Base-by-base conservation (phyloP, 2,329 filamentous ascomycete species). In the Epichloe scottii region DNA sequence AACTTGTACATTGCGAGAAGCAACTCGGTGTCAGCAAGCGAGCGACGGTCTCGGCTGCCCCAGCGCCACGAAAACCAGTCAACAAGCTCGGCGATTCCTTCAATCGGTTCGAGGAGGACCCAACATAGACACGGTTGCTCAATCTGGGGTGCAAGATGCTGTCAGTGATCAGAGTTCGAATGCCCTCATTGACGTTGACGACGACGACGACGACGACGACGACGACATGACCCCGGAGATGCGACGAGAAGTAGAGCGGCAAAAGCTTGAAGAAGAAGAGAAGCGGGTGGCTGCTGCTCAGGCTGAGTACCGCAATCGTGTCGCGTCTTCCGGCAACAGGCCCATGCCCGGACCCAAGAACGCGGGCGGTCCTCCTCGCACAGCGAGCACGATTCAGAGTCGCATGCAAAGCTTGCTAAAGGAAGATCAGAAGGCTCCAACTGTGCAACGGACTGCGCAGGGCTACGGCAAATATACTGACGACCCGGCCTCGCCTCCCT, bases 71-170 rank as follows among this genome's bases (percentile, higher is more conserved):
- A 66, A 87, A 95, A 38, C 73, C 96, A n/a, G 84, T 83, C 5
- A 87, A 89, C 23, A 89, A 85, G 58, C 96, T 97, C 64, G 89
- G 90, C 0, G 90, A 96, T 60, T 90, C 91, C 3, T 96, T 97
- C 70, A 89, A 91, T 62, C 79, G 86, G 5, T 97, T 97, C 58
- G 93, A 98, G 65, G 72, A 21, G 77, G 72, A 14, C 19, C 21
- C 15, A 10, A 23, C 19, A 6, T 14, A 14, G 21, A 17, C 3
- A 23, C 21, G 7, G 7, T 8, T 14, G 19, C 35, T 3, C 19
- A n/a, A 14, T 17, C 45, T 1, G 21, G 10, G 15, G 8, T 7
- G 19, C 45, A 34, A 38, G 19, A 30, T 12, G 14, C 12, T 19
- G n/a, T n/a, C 26, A 64, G 64, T 54, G 64, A 59, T 7, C 60